Conservation (phyloP, 1,284 basidiomycete genomes). For the Boletus holoroseus region DNA sequence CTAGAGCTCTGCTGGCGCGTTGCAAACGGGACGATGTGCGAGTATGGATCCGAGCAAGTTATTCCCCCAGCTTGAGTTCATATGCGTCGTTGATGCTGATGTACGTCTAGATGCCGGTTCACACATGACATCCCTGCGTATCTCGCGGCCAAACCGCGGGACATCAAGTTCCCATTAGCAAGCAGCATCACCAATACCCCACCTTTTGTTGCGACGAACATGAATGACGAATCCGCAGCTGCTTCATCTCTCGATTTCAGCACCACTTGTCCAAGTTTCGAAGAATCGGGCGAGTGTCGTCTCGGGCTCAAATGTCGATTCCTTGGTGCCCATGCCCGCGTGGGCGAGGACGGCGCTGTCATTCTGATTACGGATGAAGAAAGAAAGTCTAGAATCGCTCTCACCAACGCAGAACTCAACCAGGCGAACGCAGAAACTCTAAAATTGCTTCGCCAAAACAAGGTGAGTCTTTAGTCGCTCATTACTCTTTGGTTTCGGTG, state of each 20-base stretch:
- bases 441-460: constrained; percentile 58
- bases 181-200: constrained; percentile 39
- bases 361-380: constrained; percentile 50
- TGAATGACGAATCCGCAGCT: neutral
- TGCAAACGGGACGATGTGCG: constrained; percentile 60
- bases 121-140: constrained; percentile 78
- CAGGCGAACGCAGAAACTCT: constrained; percentile 55
- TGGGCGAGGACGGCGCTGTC: constrained; percentile 40
- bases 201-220: constrained; percentile 42
- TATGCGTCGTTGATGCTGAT: neutral
- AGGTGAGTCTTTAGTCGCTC: constrained; percentile 41
- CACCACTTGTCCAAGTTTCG: constrained; percentile 69
- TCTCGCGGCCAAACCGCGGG: constrained; percentile 69
- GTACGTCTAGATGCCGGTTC: constrained; percentile 61
- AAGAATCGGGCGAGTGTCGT: constrained; percentile 75
- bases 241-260: constrained; percentile 42
- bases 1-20: constrained; percentile 71
- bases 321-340: constrained; percentile 65
- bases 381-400: constrained; percentile 47
- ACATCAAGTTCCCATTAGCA: constrained; percentile 56
- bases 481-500: neutral
- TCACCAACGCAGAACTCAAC: constrained; percentile 69
- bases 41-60: constrained; percentile 58
- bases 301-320: constrained; percentile 90
- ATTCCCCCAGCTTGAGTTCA: neutral